Base-by-base conservation (phyloP, 2,329 filamentous ascomycete genomes). In the Hymenoscyphus scutula region DNA sequence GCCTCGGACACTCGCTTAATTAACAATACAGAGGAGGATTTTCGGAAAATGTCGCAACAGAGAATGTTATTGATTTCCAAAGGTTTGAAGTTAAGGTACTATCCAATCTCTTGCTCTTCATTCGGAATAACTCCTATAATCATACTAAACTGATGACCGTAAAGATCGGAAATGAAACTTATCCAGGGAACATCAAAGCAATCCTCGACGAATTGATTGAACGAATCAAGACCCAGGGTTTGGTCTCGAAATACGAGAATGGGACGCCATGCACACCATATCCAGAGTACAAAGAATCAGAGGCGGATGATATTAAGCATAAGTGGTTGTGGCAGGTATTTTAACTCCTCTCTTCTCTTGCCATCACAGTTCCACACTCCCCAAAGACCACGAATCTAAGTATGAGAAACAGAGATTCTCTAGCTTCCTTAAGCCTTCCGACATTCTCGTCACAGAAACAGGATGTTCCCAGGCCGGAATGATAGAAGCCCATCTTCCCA, bases 391-490 rank as follows among this genome's bases (percentile, higher is more conserved):
- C 25, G 17, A 29, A 30, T 10, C 29, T 30, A 54, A 54, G 1
- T n/a, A n/a, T 11, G n/a, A 1, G 13, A 29, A 27, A 17, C 13
- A 29, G 51, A 54, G 51, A 54, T 73, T 81, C 34, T 77, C 73
- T 56, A 76, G 75, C 13, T 77, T 83, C 71, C 72, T 86, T 64
- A 75, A 74, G 10, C 72, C 77, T 2, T 81, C 80, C 5, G 84
- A 87, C 68, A 80, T 86, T 45, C 69, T 87, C 25, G 76, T 86
- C 58, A 79, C 79, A 4, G 84, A 86, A 71, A 85, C 84, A 0
- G 84, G 84, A 5, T 87, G 83, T 7, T 75, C 82, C 1, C 76
- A 78, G 3, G 82, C 81, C 62, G 85, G 85, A 6, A 77, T 78
- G 29, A 72, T 76, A 1, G 75, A 81, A 38, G 75, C 78, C 2